Percentiles rank a stretch among this genome's conserved stretches.
These are phyloP conservation scores for Syncephalastrum monosporum DNA, from an alignment of 371 early-diverging fungal genomes.

Conservation along the genomic window DNA sequence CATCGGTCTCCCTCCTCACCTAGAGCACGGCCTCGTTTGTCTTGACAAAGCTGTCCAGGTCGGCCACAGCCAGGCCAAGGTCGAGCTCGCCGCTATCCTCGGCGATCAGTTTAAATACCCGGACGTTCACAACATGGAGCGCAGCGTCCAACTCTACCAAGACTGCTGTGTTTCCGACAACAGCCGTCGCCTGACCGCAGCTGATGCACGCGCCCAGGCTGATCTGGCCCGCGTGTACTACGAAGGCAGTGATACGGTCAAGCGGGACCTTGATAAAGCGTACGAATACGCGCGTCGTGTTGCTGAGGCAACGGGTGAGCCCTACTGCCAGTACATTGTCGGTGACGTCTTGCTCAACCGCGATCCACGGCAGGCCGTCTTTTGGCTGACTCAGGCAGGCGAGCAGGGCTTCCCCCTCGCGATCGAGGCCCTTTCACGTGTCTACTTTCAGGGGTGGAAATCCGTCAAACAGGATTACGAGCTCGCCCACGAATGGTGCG, in stretches of 20 bases:
- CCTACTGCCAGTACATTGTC: constrained; percentile 51
- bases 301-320: constrained; percentile 41
- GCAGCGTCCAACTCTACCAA: constrained; percentile 36
- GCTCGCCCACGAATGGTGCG: constrained; percentile 41
- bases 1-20: constrained; percentile 28
- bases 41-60: constrained; percentile 28
- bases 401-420: constrained; percentile 49
- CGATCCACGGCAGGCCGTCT: constrained; percentile 40
- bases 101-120: constrained; percentile 44
- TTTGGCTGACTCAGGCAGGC: constrained; percentile 47
- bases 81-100: constrained; percentile 38
- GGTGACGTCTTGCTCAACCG: constrained; percentile 37
- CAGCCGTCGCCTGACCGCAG: constrained; percentile 14
- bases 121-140: constrained; percentile 32
- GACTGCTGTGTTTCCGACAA: constrained; percentile 11
- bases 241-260: constrained; percentile 36
- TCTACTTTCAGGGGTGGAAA: constrained; percentile 38
- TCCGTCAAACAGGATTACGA: constrained; percentile 40
- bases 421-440: constrained; percentile 35
- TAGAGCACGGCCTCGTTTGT: constrained; percentile 25
- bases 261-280: constrained; percentile 39
- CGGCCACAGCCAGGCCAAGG: constrained; percentile 34
- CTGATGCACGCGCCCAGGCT: constrained; percentile 36
- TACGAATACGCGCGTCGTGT: constrained; percentile 42
- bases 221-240: constrained; percentile 44